These are phyloP conservation scores for Polyplosphaeria fusca DNA, from an alignment of 495 filamentous ascomycete species.

Conservation along the genomic window DNA sequence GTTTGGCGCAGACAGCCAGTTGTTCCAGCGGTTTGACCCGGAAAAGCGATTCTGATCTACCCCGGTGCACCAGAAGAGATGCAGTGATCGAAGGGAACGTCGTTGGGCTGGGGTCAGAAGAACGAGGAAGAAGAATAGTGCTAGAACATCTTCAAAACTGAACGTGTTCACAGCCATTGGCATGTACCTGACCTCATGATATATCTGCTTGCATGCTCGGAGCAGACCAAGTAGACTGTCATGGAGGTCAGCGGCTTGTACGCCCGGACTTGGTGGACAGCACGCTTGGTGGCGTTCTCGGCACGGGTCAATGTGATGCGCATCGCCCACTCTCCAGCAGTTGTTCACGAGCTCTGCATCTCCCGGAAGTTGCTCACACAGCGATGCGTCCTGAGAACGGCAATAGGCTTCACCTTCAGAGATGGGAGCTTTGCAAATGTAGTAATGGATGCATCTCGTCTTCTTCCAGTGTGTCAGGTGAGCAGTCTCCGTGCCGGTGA, in stretches of 20 bases:
- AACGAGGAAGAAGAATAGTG: slow-evolving; percentile 2
- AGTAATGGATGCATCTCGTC: not conserved
- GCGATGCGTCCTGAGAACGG: slow-evolving; percentile 6
- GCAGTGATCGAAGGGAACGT: not conserved
- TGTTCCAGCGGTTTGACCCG: not conserved
- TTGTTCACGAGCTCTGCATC: not conserved
- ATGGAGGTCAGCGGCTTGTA: too few species aligned
- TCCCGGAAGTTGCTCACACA: slow-evolving; percentile 11
- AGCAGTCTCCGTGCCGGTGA: not conserved
- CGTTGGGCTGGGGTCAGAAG: not conserved
- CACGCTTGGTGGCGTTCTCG: slow-evolving; percentile 8
- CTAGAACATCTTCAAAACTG: not conserved
- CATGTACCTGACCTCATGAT: slow-evolving; percentile 11
- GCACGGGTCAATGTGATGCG: slow-evolving; percentile 20
- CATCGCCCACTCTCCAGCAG: slow-evolving; percentile 15
- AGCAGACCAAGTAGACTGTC: slow-evolving; percentile 7
- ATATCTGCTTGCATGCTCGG: slow-evolving; percentile 9
- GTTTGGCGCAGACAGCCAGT: not conserved
- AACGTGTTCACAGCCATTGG: slow-evolving; percentile 10
- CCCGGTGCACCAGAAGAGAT: not conserved
- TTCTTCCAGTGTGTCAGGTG: not conserved
- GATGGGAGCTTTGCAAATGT: slow-evolving; percentile 1
- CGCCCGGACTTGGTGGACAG: not conserved
- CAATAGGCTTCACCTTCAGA: slow-evolving; percentile 16
- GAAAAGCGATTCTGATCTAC: too few species aligned